Base-by-base conservation (phyloP, 2,329 filamentous ascomycete species). In the Pleomassaria siparia region DNA sequence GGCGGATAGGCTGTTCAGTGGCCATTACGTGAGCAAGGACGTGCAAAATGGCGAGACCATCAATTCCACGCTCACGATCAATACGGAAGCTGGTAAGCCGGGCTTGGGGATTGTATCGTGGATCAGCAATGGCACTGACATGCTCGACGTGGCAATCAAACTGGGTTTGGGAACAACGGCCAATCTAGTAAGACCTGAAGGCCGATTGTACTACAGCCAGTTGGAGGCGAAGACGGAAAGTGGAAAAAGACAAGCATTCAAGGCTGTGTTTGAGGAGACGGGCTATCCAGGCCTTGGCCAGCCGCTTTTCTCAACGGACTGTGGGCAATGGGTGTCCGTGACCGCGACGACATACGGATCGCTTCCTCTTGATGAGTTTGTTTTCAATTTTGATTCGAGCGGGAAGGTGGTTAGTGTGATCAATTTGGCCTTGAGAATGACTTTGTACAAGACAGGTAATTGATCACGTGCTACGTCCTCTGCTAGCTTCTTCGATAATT, bases 291-390 rank as follows among this genome's bases (percentile, higher is more conserved):
- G 49, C 3, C 44, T 46, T 1, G 55, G 55, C 12, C 55, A 53
- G 30, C 49, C 55, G 29, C 35, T 60, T 2, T 62, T 50, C 30
- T 57, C 51, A 5, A 60, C 59, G 6, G 53, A 53, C 20, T 63
- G 60, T 43, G 60, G 54, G 10, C 15, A 54, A 12, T 63, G 59
- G 60, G 59, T 63, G 5, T 50, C 53, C 5, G 44, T 58, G 7
- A 60, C 57, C 24, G 59, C 55, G 1, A 44, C 62, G 0, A 62
- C 59, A 2, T 63, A 63, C 47, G 60, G 42, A 2, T 51, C 48
- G 10, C 30, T 60, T n/a, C 59, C 59, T 2, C 32, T 62, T 1
- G 58, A 63, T 47, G 58, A 62, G 44, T 62, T 63, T 37, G 44
- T 63, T 10, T 63, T 62, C 36, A 49, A 56, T 28, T 49, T 58